Evolutionary conservation across 345 rosid species (phyloP), one percentile per base, ranked within the genome.

Genomic region (Anastatica hierochuntica): DNA sequence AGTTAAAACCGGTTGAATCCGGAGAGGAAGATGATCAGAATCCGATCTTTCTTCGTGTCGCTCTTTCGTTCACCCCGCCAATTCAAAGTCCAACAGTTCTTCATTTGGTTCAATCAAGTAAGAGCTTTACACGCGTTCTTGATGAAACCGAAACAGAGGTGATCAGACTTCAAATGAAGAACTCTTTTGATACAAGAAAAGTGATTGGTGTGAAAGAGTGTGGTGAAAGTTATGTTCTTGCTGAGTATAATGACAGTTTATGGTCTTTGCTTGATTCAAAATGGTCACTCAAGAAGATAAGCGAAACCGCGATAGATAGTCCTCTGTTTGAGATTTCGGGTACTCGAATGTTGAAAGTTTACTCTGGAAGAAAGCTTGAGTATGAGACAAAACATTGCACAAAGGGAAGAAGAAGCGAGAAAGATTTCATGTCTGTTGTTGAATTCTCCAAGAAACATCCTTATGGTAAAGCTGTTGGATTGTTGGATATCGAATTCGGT

Each of bases 381-480:
- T 92, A 70, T 71, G 95, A 88, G 72, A 71, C 78, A 49, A 75
- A 70, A 55, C 65, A 56, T 41, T 59, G 69, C 24, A 64, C 63
- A 64, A 80, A 73, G 74, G 60, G 34, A 47, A 71, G 70, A 67
- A 72, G 38, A 11, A n/a, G n/a, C n/a, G 90, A 81, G 66, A 67
- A 73, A 60, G 82, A 83, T 52, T 85, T 73, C 49, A 29, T 85
- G 72, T 88, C 94, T 55, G 83, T 83, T 6, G 83, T 83, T 65
- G 96, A 88, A 50, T 83, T 88, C 62, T 85, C 98, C 36, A 27
- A 69, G 30, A 60, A 77, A 53, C 31, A 79, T 70, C 95, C 98
- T 40, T 92, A 85, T 53, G 98, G 98, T 2, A 86, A 77, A 64
- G 80, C 94, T 31, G 78, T 81, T 54, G 94, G 85, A 49, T 76